A percentile compares a stretch with the other conserved stretches of the same genome.
Conservation (phyloP, 768 basidiomycete genomes). For the Neoboletus magnificus region DNA sequence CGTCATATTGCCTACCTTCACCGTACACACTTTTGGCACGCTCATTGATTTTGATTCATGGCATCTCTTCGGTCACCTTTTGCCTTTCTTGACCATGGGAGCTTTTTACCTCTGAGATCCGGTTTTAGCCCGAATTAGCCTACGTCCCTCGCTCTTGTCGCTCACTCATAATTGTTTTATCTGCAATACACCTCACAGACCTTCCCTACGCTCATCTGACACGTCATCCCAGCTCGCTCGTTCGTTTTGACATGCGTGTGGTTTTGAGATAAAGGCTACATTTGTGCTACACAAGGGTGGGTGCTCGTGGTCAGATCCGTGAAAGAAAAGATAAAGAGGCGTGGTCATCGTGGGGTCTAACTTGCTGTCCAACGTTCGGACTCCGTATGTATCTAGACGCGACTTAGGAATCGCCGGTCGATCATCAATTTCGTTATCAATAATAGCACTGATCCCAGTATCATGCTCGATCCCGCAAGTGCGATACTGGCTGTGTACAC, state of each 20-base stretch:
- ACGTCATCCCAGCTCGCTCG: slow-evolving; percentile 1
- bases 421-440: slow-evolving; percentile 48
- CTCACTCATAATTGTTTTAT: slow-evolving; percentile 25
- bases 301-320: slow-evolving; percentile 17
- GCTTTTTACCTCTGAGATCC: neutral
- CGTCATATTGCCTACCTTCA: slow-evolving; percentile 4
- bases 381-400: slow-evolving; percentile 36
- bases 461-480: slow-evolving; percentile 56
- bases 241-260: slow-evolving; percentile 1
- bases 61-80: slow-evolving; percentile 9
- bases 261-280: slow-evolving; percentile 29
- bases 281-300: slow-evolving; percentile 21
- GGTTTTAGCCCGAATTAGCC: slow-evolving; percentile 14
- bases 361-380: neutral
- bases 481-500: slow-evolving; percentile 50
- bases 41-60: slow-evolving; percentile 15
- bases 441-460: slow-evolving; percentile 58
- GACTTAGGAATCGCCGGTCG: slow-evolving; percentile 40
- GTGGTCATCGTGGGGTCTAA: neutral
- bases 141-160: slow-evolving; percentile 19
- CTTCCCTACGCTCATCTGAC: neutral
- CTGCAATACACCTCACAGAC: slow-evolving; percentile 29
- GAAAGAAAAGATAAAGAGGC: neutral
- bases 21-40: slow-evolving; percentile 11
- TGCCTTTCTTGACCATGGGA: slow-evolving; percentile 10